Evolutionary conservation across 805 yeast species (phyloP), one percentile per base, ranked within the genome.

Genomic region (Torulaspora franciscae): DNA sequence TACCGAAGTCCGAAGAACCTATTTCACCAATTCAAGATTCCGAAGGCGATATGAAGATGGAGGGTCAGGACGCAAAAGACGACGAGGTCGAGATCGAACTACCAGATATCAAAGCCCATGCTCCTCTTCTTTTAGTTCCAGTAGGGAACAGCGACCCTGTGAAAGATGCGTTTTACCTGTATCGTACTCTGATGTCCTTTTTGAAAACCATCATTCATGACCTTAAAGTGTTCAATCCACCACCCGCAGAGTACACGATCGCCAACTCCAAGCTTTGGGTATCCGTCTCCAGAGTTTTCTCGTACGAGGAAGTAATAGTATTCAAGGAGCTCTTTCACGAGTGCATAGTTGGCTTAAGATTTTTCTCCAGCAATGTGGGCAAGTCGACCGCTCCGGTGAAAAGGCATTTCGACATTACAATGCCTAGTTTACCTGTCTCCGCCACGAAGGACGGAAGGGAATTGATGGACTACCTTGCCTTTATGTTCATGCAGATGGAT

Each of bases 391-490:
- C 61, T 4, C 43, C 59, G 29, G 62, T 58, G 34, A 58, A 61
- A 32, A 61, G 54, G 41, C 63, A 54, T 46, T 81, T 81, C 59
- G 85, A 85, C 47, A 75, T 85, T 1, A 78, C 84, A 11, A 91
- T 89, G 7, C 91, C 95, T 4, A 83, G 83, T 46, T 66, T 86
- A 30, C 95, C 96, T 3, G 85, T 87, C 9, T 80, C 90, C 1
- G 85, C 95, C 0, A 81, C 95, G 1, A 89, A 88, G 55, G 98
- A 91, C 58, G 96, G 90, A 47, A 88, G 90, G 55, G 99, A 93
- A 56, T 70, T 90, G 46, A 89, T 93, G 96, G 99, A 95, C 59
- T 83, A 89, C 3, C 80, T 93, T 61, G 96, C 96, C 0, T 84
- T 95, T 1, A 86, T 93, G 56, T 93, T 88, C 65, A 86, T 89